Percentiles rank a stretch among this genome's conserved stretches.
phyloP scores from a whole-genome alignment of 768 basidiomycete species.

The Trametes villosa region DNA sequence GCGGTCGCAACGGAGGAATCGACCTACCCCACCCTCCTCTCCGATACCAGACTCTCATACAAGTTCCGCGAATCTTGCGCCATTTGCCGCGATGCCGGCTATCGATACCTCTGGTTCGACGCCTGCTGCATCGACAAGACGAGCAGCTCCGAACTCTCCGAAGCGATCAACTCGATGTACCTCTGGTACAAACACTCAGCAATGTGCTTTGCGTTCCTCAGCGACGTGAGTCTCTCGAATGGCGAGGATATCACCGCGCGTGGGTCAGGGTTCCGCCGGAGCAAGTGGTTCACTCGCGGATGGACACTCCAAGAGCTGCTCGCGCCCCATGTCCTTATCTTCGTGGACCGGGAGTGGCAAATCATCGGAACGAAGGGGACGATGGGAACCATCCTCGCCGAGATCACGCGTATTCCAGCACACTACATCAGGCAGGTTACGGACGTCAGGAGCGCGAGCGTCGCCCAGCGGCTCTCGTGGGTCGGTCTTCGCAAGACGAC shows the following conservation, averaged over 20 bases:
- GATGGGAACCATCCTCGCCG: background rate
- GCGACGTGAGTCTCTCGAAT: background rate
- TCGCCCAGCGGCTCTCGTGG: background rate
- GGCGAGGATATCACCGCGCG: background rate
- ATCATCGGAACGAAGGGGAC: background rate
- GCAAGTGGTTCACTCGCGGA: background rate
- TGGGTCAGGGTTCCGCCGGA: background rate
- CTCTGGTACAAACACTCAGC: too few relatives aligned
- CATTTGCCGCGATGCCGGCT: too few relatives aligned
- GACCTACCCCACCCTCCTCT: too few relatives aligned
- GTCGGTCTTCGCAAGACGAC: background rate
- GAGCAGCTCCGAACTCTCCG: too few relatives aligned
- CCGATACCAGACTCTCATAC: too few relatives aligned
- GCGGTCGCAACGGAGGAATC: too few relatives aligned
- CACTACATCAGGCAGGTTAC: conserved; percentile 3
- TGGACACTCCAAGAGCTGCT: background rate
- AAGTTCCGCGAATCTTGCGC: too few relatives aligned
- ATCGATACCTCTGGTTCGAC: too few relatives aligned
- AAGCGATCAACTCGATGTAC: too few relatives aligned
- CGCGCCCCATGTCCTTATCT: background rate
- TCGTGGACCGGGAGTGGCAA: background rate
- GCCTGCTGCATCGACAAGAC: too few relatives aligned
- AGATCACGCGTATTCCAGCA: too few relatives aligned
- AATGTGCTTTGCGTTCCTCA: background rate
- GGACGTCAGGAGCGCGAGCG: background rate